Percentiles rank a stretch among this genome's conserved stretches.
These are phyloP conservation scores for Metschnikowia arizonensis DNA, from an alignment of 805 yeast genomes.

Conservation along the genomic window DNA sequence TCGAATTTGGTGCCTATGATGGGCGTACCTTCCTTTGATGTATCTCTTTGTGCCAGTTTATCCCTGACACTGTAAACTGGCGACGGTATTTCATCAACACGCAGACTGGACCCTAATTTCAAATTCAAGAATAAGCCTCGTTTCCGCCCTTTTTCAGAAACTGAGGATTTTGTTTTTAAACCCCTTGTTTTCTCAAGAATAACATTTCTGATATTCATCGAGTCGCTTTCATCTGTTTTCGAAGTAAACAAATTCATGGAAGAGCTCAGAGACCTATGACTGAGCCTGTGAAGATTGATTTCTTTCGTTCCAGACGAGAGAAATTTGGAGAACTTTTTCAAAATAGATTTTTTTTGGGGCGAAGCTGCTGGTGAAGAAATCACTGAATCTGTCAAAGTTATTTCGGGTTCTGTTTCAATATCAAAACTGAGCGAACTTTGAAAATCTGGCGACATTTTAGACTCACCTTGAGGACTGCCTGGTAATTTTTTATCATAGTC, in stretches of 20 bases:
- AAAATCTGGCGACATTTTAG: not conserved
- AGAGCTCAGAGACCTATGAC: constrained; percentile 5
- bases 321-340: constrained; percentile 10
- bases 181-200: not conserved
- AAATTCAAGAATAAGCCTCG: constrained; percentile 3
- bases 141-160: not conserved
- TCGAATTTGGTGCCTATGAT: constrained; percentile 6
- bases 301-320: constrained; percentile 9
- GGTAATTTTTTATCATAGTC: constrained; percentile 18
- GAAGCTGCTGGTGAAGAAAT: not conserved
- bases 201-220: not conserved
- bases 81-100: constrained; percentile 3
- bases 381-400: not conserved
- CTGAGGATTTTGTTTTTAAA: not conserved
- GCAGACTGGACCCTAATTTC: constrained; percentile 3
- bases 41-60: not conserved
- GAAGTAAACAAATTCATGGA: not conserved
- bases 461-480: constrained; percentile 10
- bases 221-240: not conserved
- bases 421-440: constrained; percentile 1
- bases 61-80: constrained; percentile 10
- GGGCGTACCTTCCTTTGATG: not conserved
- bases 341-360: constrained; percentile 4
- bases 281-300: constrained; percentile 4
- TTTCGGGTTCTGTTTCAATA: not conserved